Base-by-base conservation (phyloP, 2,329 filamentous ascomycete genomes). In the Claviceps sp. region DNA sequence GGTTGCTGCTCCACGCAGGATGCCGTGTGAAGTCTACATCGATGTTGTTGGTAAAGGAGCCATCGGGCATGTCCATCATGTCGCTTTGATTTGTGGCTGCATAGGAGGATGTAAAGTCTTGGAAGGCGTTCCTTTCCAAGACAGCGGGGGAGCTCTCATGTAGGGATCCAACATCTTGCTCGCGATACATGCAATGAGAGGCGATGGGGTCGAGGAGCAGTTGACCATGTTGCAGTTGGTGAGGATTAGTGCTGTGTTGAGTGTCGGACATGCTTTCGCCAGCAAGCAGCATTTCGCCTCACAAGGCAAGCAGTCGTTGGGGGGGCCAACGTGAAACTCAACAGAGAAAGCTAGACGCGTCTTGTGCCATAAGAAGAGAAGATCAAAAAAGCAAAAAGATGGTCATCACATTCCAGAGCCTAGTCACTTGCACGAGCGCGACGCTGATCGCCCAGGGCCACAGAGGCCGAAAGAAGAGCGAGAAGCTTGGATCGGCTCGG, bases 101-200 rank as follows among this genome's bases (percentile, higher is more conserved):
- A 58, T 75, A 79, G 3, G 73, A 60, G 59, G 79, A 80, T 55
- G 68, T 67, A 59, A 80, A 81, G 48, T 75, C 73, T 13, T 72
- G 64, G 38, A 79, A 81, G 48, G 74, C 72, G 16, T 72, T 64
- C 37, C 68, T 58, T 56, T 76, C 72, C 59, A 76, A 71, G 59
- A 73, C 60, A 56, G 58, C 52, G 37, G 57, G 52, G 36, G 57
- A 54, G 30, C 49, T 54, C 48, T 57, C 55, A 38, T 59, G 57
- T 51, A 61, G 55, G 53, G 55, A 52, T 42, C 55, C 52, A 53
- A 59, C 55, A 50, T 55, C 53, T 34, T 47, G 56, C 14, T 52
- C 53, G 30, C 54, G 58, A 53, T 61, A 63, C 20, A 62, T 52
- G 42, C 38, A 51, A 50, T 61, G 62, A 45, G 59, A 57, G 40